These are phyloP conservation scores for Clonostachys solani DNA, from an alignment of 2,329 filamentous ascomycete species.

Conservation along the genomic window DNA sequence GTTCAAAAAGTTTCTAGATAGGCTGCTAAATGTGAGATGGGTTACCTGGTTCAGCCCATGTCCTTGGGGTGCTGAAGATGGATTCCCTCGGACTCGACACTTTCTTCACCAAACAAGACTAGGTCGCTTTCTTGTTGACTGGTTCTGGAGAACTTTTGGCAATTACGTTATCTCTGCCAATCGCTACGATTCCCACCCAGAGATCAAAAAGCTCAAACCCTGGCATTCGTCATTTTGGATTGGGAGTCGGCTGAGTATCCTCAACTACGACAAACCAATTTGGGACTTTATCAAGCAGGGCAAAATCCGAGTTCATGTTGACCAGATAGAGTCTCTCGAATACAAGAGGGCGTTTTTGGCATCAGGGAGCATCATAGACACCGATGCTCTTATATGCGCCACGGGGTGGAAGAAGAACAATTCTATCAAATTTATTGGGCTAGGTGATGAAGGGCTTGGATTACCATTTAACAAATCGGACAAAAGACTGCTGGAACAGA, in stretches of 20 bases:
- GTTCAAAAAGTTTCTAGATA: constrained; percentile 55
- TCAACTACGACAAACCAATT: constrained; percentile 45
- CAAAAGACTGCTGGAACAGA: constrained; percentile 4
- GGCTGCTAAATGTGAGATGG: constrained; percentile 46
- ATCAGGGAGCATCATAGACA: constrained; percentile 28
- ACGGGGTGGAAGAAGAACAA: constrained; percentile 47
- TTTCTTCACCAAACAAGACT: constrained; percentile 46
- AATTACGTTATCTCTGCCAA: constrained; percentile 40
- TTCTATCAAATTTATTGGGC: constrained; percentile 32
- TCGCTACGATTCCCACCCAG: constrained; percentile 36
- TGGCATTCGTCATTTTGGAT: constrained; percentile 39
- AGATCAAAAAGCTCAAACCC: constrained; percentile 31
- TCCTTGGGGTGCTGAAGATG: constrained; percentile 55
- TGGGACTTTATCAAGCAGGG: constrained; percentile 45
- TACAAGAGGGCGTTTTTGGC: constrained; percentile 32
- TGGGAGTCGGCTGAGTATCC: constrained; percentile 45
- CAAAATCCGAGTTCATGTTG: constrained; percentile 39
- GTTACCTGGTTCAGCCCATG: constrained; percentile 64
- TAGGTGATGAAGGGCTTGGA: constrained; percentile 5
- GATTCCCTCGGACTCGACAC: constrained; percentile 36
- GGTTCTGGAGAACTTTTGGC: constrained; percentile 44
- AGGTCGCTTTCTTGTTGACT: constrained; percentile 39
- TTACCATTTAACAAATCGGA: constrained; percentile 6
- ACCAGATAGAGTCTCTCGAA: constrained; percentile 36
- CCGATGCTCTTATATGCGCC: constrained; percentile 43